phyloP scores from a whole-genome alignment of 176 grass and related monocot species.

The Otatea glauca region DNA sequence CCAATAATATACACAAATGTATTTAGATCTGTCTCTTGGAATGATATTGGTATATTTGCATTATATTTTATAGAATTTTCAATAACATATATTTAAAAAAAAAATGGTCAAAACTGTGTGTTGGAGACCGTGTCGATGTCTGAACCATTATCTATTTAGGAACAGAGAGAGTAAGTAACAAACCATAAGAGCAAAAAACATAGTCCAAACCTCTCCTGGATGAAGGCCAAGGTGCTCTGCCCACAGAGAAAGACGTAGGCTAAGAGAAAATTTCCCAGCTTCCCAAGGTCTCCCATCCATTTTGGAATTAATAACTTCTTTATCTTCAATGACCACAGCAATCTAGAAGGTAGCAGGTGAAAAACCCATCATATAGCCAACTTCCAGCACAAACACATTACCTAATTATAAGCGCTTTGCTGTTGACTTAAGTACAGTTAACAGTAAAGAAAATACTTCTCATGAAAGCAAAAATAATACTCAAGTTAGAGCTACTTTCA shows the following conservation, averaged over 20 bases:
- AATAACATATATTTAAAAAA: slow-evolving; percentile 1
- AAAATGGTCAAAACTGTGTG: neutral
- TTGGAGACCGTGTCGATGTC: slow-evolving; percentile 4
- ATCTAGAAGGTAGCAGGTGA: slow-evolving; percentile 60
- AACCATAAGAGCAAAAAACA: slow-evolving; percentile 11
- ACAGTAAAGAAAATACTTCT: slow-evolving; percentile 18
- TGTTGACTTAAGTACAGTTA: slow-evolving; percentile 25
- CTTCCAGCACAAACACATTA: slow-evolving; percentile 12
- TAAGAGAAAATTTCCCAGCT: slow-evolving; percentile 89
- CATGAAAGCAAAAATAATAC: slow-evolving; percentile 20
- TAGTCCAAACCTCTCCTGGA: slow-evolving; percentile 71
- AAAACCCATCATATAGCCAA: neutral
- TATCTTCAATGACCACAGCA: slow-evolving; percentile 95
- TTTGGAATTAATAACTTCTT: slow-evolving; percentile 86
- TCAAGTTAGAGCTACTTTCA: slow-evolving; percentile 4
- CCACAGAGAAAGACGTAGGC: slow-evolving; percentile 89
- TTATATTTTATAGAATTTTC: neutral
- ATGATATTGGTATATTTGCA: neutral
- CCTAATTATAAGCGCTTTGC: neutral
- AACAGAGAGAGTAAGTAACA: neutral
- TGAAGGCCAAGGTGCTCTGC: slow-evolving; percentile 94
- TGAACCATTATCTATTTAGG: neutral
- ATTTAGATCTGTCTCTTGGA: neutral
- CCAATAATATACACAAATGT: neutral
- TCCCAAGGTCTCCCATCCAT: slow-evolving; percentile 98